Evolutionary conservation across 129 eudicot species (phyloP).

Genomic region (Lactuca saligna): DNA sequence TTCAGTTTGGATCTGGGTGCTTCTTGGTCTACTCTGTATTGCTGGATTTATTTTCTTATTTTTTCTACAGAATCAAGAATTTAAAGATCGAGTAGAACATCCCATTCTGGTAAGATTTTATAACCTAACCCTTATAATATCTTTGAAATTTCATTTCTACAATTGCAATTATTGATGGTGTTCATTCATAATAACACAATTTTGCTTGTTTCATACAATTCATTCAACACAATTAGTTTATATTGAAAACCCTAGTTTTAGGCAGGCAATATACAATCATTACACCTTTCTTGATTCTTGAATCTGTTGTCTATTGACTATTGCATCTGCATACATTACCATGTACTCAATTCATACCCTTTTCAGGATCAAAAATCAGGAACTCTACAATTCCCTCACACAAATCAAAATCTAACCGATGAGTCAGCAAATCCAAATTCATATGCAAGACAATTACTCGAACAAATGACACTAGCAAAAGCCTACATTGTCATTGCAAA

Average conservation of each 20-base stretch:
- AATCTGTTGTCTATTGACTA: not conserved
- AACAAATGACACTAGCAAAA: conserved; percentile 82
- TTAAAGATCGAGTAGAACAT: conserved; percentile 57
- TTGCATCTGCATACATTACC: not conserved
- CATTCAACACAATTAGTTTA: not conserved
- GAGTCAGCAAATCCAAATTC: conserved; percentile 44
- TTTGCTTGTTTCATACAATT: not conserved
- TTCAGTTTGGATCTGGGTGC: conserved; percentile 74
- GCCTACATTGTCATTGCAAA: conserved; percentile 75
- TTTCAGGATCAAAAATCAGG: conserved; percentile 50
- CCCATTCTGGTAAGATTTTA: conserved; percentile 45
- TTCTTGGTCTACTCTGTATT: conserved; percentile 50
- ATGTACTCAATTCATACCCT: not conserved
- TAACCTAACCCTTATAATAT: not conserved
- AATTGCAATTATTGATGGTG: not conserved
- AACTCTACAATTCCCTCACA: conserved; percentile 27
- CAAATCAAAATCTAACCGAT: conserved; percentile 40
- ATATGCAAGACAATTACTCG: conserved; percentile 69
- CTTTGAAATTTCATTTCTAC: not conserved
- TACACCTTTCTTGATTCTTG: not conserved
- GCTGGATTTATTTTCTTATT: conserved; percentile 57
- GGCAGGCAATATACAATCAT: not conserved
- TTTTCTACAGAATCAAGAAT: conserved; percentile 58
- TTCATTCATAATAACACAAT: not conserved
- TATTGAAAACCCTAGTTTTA: conserved; percentile 16